phyloP scores from a whole-genome alignment of 768 basidiomycete species.

The Pilatotrama ljubarskyi region DNA sequence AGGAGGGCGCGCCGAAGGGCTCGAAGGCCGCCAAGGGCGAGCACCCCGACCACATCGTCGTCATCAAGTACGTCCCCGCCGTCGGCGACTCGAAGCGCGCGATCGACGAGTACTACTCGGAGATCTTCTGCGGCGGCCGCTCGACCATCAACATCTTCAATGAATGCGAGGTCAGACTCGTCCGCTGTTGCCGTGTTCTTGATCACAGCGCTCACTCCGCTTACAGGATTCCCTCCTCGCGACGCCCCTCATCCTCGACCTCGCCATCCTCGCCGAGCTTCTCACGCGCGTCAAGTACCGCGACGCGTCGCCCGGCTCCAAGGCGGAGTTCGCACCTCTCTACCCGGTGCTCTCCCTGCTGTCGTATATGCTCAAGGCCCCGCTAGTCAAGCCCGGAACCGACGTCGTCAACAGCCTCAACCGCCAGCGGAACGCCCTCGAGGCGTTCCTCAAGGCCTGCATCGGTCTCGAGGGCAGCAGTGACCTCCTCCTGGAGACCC shows the following conservation, averaged over 20 bases:
- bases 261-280: conserved; percentile 90
- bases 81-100: conserved; percentile 98
- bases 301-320: conserved; percentile 38
- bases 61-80: conserved; percentile 96
- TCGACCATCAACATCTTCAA: conserved; percentile 97
- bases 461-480: conserved; percentile 80
- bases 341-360: conserved; percentile 92
- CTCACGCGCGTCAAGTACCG: conserved; percentile 93
- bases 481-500: conserved; percentile 84
- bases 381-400: conserved; percentile 92
- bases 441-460: conserved; percentile 93
- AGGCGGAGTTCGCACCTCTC: conserved; percentile 73
- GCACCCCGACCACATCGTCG: conserved; percentile 95
- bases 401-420: conserved; percentile 95
- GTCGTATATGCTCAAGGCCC: conserved; percentile 97
- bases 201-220: conserved; percentile 14
- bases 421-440: conserved; percentile 93
- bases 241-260: conserved; percentile 92
- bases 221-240: conserved; percentile 88
- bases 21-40: conserved; percentile 76
- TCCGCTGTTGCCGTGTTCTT: background rate
- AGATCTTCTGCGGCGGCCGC: conserved; percentile 95
- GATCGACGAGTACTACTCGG: conserved; percentile 99
- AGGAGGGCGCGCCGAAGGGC: conserved; percentile 48
- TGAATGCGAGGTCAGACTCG: conserved; percentile 78